Base-by-base conservation (phyloP, 2,329 filamentous ascomycete species). In the Knufia petricola region DNA sequence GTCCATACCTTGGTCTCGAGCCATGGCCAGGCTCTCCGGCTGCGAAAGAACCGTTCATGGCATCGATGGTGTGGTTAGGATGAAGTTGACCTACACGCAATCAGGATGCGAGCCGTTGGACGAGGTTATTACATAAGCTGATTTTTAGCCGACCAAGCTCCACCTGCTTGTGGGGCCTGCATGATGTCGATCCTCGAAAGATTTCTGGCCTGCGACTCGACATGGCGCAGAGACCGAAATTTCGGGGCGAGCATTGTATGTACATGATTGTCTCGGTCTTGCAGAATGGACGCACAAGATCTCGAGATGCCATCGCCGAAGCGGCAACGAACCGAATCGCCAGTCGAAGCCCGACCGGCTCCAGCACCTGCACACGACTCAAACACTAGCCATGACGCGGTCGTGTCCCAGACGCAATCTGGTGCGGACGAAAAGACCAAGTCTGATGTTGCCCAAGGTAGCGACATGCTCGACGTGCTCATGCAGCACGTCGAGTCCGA, bases 401-500 rank as follows among this genome's bases (percentile, higher is more conserved):
- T 24, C 23, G 2, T 8, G 24, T 12, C 21, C 8, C 9, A 23
- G 20, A 12, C 15, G 17, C 26, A 12, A n/a, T n/a, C n/a, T n/a
- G n/a, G n/a, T n/a, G n/a, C n/a, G n/a, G n/a, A n/a, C n/a, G n/a
- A n/a, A n/a, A n/a, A n/a, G n/a, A n/a, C n/a, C n/a, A n/a, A n/a
- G n/a, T n/a, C n/a, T n/a, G n/a, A n/a, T n/a, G n/a, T n/a, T n/a
- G n/a, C n/a, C n/a, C n/a, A n/a, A n/a, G n/a, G n/a, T n/a, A n/a
- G n/a, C n/a, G 44, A 47, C 50, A 47, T 58, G 12, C 51, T 58
- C 3, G 55, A 58, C 40, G 49, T 52, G 3, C 45, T 58, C 46
- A 58, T 58, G 55, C 52, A 53, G 31, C 53, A 58, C 34, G 54
- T 58, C 23, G 55, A 58, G 48, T 54, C 54, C 20, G 53, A 55